Evolutionary conservation across 2,329 filamentous ascomycete species (phyloP), one percentile per base, ranked within the genome.

Genomic region (Epichloe sibirici): DNA sequence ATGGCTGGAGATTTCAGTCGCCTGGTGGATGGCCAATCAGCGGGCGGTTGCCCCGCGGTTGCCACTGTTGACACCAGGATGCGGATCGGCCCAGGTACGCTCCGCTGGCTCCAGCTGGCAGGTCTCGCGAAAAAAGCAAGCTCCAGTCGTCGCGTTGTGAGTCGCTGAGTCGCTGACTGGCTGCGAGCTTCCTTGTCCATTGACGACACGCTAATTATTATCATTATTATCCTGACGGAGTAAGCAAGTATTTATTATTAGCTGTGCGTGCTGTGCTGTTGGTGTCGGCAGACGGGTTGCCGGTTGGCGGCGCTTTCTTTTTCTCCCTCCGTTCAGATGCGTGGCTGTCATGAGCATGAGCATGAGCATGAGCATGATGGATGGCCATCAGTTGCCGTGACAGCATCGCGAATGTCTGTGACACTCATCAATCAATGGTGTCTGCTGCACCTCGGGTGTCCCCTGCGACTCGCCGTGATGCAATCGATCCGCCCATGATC

Each of bases 1-100:
- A 48, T 58, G 58, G 62, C 53, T 58, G 55, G 57, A 58, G 53
- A 11, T 51, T 47, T 45, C 48, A 48, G 55, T 57, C 51, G 58
- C 54, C 56, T 42, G 51, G 12, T 1, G 5, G 23, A 34, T 23
- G 54, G 55, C 75, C 74, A 78, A 78, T 77, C 51, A 65, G 25
- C 59, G 40, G 4, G 13, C 61, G 63, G 80, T 83, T 83, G 78
- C 77, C 60, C 66, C 59, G 76, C 66, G 63, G 77, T 80, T 79
- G 74, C 71, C 63, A 66, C 58, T 79, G 74, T 78, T 78, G 72
- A 77, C 56, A 49, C 60, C 56, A 58, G 46, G 55, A 56, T 53
- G 48, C 56, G 54, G 48, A 43, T 47, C 28, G 49, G 25, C 28
- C 54, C 50, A 49, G 55, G 57, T 59, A 60, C 59, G 58, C 59